Conservation (phyloP, 2,329 filamentous ascomycete species). For the Neonectria ditissima region DNA sequence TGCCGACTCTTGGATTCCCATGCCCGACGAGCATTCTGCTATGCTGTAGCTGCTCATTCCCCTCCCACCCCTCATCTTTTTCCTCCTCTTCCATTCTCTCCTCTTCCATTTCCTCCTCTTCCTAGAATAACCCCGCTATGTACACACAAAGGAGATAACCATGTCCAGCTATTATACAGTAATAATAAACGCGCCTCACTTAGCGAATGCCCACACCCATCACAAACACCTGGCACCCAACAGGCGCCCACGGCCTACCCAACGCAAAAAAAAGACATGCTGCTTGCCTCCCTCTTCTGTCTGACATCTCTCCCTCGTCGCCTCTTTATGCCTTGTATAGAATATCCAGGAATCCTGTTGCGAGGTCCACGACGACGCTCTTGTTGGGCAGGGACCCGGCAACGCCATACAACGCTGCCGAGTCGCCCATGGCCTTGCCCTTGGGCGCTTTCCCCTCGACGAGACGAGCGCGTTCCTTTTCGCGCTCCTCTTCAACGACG, state of each 20-base stretch:
- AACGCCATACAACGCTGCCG: constrained; percentile 92
- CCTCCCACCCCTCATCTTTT: neutral
- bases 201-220: neutral
- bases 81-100: neutral
- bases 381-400: constrained; percentile 96
- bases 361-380: constrained; percentile 90
- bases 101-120: neutral
- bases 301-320: constrained; percentile 6
- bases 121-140: neutral
- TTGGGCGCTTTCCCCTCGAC: constrained; percentile 75
- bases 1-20: neutral
- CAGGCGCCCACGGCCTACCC: constrained; percentile 2
- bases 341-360: constrained; percentile 90
- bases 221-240: constrained; percentile 14
- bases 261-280: constrained; percentile 15
- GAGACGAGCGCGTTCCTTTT: constrained; percentile 80
- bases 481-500: constrained; percentile 78
- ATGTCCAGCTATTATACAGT: constrained; percentile 9
- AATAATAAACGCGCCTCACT: neutral
- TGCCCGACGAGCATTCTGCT: neutral
- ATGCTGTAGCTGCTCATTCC: neutral
- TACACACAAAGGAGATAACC: neutral
- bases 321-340: constrained; percentile 81
- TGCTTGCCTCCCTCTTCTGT: constrained; percentile 11
- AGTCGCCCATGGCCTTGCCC: constrained; percentile 79